phyloP scores from a whole-genome alignment of 345 rosid species.

The Aquilaria yunnanensis region DNA sequence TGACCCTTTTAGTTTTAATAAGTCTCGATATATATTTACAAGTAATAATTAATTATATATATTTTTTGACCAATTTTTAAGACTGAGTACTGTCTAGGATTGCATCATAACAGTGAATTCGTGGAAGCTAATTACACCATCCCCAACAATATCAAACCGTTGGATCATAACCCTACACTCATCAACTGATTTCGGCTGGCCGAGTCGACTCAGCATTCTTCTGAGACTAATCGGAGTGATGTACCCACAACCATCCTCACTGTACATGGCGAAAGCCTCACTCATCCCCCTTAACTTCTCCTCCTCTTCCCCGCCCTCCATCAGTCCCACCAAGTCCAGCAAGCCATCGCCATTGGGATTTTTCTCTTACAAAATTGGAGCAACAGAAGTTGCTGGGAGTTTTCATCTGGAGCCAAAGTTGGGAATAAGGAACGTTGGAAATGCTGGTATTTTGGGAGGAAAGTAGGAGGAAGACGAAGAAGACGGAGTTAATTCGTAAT shows the following conservation, averaged over 20 bases:
- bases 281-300: constrained; percentile 35
- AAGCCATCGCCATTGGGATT: constrained; percentile 29
- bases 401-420: too few species aligned
- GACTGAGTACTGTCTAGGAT: neutral
- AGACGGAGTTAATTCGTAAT: too few species aligned
- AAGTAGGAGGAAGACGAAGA: too few species aligned
- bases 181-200: constrained; percentile 30
- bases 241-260: constrained; percentile 28
- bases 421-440: too few species aligned
- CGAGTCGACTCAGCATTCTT: constrained; percentile 36
- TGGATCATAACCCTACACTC: constrained; percentile 41
- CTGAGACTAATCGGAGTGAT: constrained; percentile 33
- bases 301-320: constrained; percentile 42
- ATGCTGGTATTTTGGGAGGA: too few species aligned
- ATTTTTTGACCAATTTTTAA: too few species aligned
- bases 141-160: constrained; percentile 38
- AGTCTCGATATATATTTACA: too few species aligned
- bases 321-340: constrained; percentile 27
- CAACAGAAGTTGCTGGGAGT: too few species aligned
- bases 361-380: too few species aligned
- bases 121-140: constrained; percentile 45
- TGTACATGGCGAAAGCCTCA: constrained; percentile 46
- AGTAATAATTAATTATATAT: too few species aligned
- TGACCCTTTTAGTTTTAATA: too few species aligned
- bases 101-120: constrained; percentile 46